A percentile compares a stretch with the other conserved stretches of the same genome.
Evolutionary conservation across 441 rosid species (phyloP).

Genomic region (Rhodomyrtus psidioides): DNA sequence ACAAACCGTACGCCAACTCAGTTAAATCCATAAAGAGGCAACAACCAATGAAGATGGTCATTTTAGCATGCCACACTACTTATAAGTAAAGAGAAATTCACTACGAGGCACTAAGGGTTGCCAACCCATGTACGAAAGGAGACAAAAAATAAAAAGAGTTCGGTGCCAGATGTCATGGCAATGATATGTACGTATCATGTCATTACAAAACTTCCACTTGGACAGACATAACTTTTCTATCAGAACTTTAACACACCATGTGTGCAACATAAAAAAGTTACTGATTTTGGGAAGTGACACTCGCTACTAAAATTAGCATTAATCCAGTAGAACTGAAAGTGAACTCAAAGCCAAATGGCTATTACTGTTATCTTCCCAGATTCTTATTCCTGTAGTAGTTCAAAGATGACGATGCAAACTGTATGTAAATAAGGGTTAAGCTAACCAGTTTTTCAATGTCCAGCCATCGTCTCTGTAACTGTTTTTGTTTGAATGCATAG

Average conservation of each 20-base stretch:
- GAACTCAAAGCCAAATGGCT: not conserved
- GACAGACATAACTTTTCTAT: not conserved
- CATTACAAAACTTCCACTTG: not conserved
- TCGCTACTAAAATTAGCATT: not conserved
- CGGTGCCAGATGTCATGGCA: not conserved
- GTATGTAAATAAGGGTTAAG: constrained; percentile 2
- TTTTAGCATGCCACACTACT: not conserved
- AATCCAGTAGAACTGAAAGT: not conserved
- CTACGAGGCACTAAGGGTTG: not conserved
- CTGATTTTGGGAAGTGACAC: not conserved
- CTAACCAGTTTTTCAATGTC: constrained; percentile 84
- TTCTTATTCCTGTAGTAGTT: not conserved
- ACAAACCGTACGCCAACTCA: no score
- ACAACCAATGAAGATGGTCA: not conserved
- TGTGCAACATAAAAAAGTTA: not conserved
- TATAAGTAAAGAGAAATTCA: not conserved
- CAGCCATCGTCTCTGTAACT: constrained; percentile 91
- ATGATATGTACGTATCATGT: not conserved
- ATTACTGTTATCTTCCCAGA: not conserved
- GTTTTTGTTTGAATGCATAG: constrained; percentile 71
- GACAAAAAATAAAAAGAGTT: not conserved
- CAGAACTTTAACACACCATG: not conserved
- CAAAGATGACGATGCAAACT: not conserved
- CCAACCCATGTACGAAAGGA: not conserved
- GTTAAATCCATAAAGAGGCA: not conserved